Base-by-base conservation (phyloP, 345 rosid genomes). In the Xanthoceras sorbifolium region DNA sequence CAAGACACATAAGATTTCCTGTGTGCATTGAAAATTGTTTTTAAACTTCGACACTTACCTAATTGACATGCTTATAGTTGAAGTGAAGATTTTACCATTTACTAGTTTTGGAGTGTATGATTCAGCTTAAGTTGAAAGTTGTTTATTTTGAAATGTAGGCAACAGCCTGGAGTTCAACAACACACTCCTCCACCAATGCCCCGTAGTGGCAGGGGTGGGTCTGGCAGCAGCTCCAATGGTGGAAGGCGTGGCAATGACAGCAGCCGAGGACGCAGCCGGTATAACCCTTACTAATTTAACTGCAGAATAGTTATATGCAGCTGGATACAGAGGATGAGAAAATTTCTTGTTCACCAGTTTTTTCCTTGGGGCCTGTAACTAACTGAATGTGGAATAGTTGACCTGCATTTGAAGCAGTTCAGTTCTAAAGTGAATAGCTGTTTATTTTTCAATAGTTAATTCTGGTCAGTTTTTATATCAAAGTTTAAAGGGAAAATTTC, bases 121-220 rank as follows among this genome's bases (percentile, higher is more conserved):
- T 20, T 2, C 17, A 10, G 46, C 46, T 4, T 44, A 50, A 34
- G 20, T 50, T 38, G 64, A 70, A 64, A 40, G 15, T 66, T 44
- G 36, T 72, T 14, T 75, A n/a, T 64, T 77, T 52, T 52, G 52
- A 73, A 38, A 5, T 70, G 42, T 64, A 95, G 98, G 86, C 97
- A 95, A 87, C 98, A 92, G 64, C 93, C 96, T 64, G 97, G 98
- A 80, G 77, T 83, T 25, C 97, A 85, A 74, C 90, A 80, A 40
- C 86, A 85, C 65, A 59, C 77, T 6, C 89, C 88, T 48, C 88
- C 84, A 61, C 81, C 89, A 23, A 91, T 81, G 38, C 85, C 89
- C 32, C 83, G 85, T 31, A 85, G 80, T 25, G 75, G 85, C 23
- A 78, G 86, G 61, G 78, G 88, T 64, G 86, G 89, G 22, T 77